Evolutionary conservation across 768 basidiomycete genomes (phyloP), one percentile per base, ranked within the genome.

Genomic region (Lanmaoa rubissima): DNA sequence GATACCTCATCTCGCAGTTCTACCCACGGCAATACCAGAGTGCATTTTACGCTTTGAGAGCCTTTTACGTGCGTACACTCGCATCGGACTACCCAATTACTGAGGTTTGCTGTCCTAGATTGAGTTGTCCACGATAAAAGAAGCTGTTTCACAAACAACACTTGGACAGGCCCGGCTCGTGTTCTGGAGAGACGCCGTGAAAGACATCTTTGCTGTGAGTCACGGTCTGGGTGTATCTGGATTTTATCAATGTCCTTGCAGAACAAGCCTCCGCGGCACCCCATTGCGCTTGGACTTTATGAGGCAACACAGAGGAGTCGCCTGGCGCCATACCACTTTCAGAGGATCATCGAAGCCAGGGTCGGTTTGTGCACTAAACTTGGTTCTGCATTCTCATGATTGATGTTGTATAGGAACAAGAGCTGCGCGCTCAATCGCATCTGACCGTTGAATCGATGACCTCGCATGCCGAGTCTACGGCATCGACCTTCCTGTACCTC

Each of bases 91-190:
- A 26, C 7, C 31, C 1, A 9, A 1, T 12, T 46, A 39, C 57
- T 73, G 38, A 69, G 5, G 34, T 40, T 46, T 32, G 5, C 26
- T n/a, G 46, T 49, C 17, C 14, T 42, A 92, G 88, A 82, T 89
- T 52, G 92, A 94, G 68, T 72, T 93, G 52, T 86, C 91, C 11
- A 87, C 76, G 67, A 73, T 92, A 17, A 88, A 86, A 69, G 92
- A 94, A 58, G 76, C 79, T 39, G 87, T 90, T 14, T 89, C 90
- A 17, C 88, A 87, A 56, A 68, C 82, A 36, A 76, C 81, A 39
- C 83, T 94, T 54, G 92, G 90, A n/a, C 83, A 84, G 68, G 90
- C 92, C 80, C 80, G 90, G 61, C 82, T 92, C 76, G 86, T 92
- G 68, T 94, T 93, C 69, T 94, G 92, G 92, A 82, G 84, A 63